These are phyloP conservation scores for Chrysopogon serrulatus DNA, from an alignment of 176 grass and related monocot genomes.

Conservation along the genomic window DNA sequence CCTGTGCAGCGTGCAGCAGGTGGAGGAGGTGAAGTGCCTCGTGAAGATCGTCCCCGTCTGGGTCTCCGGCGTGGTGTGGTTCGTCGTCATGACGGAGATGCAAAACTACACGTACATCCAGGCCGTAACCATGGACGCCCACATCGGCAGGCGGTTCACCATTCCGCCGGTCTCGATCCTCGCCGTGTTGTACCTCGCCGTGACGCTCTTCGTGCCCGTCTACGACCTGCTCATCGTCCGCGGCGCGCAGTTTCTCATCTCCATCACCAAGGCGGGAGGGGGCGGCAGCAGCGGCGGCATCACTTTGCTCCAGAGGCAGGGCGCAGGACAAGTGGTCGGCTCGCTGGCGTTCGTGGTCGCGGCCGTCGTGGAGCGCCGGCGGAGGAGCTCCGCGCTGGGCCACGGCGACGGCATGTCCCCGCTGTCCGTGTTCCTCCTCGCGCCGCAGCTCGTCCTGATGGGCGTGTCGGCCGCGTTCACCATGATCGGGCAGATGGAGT, in stretches of 20 bases:
- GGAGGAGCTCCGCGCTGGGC: constrained; percentile 12
- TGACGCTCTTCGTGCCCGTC: constrained; percentile 34
- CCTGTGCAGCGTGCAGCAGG: constrained; percentile 53
- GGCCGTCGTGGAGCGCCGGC: not conserved
- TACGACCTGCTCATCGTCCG: constrained; percentile 30
- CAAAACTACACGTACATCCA: constrained; percentile 23
- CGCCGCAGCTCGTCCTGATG: constrained; percentile 45
- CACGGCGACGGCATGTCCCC: constrained; percentile 31
- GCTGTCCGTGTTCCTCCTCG: constrained; percentile 32
- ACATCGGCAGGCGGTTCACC: constrained; percentile 35
- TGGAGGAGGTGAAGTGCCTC: constrained; percentile 45
- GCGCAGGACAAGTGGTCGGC: not conserved
- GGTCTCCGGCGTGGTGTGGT: constrained; percentile 36
- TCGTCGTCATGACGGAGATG: constrained; percentile 1
- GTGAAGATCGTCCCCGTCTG: constrained; percentile 38
- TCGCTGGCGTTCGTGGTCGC: not conserved
- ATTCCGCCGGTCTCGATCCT: constrained; percentile 20
- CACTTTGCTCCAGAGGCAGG: constrained; percentile 33
- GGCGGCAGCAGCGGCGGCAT: not conserved
- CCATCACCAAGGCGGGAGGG: not conserved
- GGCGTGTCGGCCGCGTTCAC: constrained; percentile 35
- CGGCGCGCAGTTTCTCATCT: not conserved
- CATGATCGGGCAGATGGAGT: constrained; percentile 52
- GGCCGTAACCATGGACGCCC: constrained; percentile 25
- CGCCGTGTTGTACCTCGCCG: constrained; percentile 19